Base-by-base conservation (phyloP, 495 filamentous ascomycete genomes). In the Penicillium subrubescens region DNA sequence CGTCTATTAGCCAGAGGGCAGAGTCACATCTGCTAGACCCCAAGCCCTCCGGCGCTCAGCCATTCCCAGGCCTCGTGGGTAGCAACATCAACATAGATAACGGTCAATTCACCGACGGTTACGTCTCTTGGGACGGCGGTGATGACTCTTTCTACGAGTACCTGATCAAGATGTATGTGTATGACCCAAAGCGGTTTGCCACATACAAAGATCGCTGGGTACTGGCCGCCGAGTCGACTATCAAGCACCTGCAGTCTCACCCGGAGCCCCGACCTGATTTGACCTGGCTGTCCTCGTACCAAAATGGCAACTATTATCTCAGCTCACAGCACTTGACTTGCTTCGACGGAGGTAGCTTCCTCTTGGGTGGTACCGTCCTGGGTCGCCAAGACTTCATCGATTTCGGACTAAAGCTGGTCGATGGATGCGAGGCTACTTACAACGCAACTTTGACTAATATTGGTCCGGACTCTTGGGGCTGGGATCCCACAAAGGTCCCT, bases 141-240 rank as follows among this genome's bases (percentile, higher is more conserved):
- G 85, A 84, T 50, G 93, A 97, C 75, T 90, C 87, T 27, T 95
- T 88, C 79, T 97, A 96, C 75, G 93, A 97, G 78, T 97, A 97
- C 67, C 84, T 96, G 27, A 89, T 97, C 73, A 97, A 97, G 82
- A 94, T 95, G 91, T 96, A 89, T 68, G 76, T 96, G 64, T 96
- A 96, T 71, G 89, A 93, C 71, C 82, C 89, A 12, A 59, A 75
- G 37, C 84, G 87, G 10, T 96, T 90, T 66, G 76, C 59, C 11
- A 35, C 71, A 1, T 92, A 93, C 77, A 83, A 80, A 61, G 88
- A 92, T 65, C 85, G 88, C 61, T 97, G 93, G 93, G 80, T 92
- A 25, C 71, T 79, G 4, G 93, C 93, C 7, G 91, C 88, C 23
- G 88, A 96, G 63, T 93, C 90, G 3, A 88, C 88, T 25, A 92